Conservation (phyloP, 139 green algal genomes). For the Chlamydomonas sp. region DNA sequence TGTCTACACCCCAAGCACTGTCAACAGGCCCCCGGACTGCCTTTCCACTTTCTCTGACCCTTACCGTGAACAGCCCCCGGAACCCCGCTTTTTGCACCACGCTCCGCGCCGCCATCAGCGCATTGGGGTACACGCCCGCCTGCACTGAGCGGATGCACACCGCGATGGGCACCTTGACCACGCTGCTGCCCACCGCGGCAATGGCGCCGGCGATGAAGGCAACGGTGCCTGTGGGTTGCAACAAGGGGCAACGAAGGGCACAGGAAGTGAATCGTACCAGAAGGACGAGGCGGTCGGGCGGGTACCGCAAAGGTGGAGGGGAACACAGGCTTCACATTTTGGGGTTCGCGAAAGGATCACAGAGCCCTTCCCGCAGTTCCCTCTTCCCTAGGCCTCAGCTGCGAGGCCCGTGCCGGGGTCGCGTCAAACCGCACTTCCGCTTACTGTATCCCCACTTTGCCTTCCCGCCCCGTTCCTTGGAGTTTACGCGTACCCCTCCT, state of each 20-base stretch:
- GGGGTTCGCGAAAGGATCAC: no score
- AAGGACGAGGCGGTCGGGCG: no score
- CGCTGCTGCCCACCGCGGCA: slow-evolving; percentile 60
- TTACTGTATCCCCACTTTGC: no score
- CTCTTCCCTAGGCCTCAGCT: no score
- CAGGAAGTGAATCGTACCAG: not conserved
- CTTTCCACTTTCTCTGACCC: not conserved
- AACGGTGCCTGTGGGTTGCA: slow-evolving; percentile 37
- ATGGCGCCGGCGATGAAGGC: slow-evolving; percentile 69
- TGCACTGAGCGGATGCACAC: slow-evolving; percentile 91
- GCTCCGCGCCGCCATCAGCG: slow-evolving; percentile 67
- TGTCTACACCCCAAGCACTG: not conserved
- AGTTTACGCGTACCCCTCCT: no score
- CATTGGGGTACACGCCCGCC: slow-evolving; percentile 87
- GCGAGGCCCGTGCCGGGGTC: no score
- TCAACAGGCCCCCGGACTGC: not conserved
- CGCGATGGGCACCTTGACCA: slow-evolving; percentile 90
- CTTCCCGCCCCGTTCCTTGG: no score
- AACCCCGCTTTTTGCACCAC: slow-evolving; percentile 75
- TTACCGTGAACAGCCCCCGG: slow-evolving; percentile 80
- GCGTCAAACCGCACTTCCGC: no score
- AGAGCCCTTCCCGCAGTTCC: slow-evolving; percentile 54
- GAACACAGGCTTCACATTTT: no score
- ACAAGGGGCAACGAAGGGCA: not conserved
- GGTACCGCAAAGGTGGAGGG: no score